Percentiles rank a stretch among this genome's conserved stretches.
These are phyloP conservation scores for Gremmenia infestans DNA, from an alignment of 2,329 filamentous ascomycete genomes.

Conservation along the genomic window DNA sequence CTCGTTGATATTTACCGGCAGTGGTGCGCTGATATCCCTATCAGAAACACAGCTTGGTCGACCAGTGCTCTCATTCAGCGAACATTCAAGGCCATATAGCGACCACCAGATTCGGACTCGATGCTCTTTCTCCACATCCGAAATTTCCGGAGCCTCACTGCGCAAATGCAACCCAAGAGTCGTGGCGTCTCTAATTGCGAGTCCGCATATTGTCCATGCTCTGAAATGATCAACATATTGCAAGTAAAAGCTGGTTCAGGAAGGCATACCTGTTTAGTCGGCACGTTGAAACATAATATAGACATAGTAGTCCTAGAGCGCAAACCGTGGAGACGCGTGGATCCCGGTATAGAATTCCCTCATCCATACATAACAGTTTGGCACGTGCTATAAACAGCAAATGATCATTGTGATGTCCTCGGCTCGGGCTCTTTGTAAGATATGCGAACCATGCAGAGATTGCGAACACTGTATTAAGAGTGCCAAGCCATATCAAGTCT, in stretches of 20 bases:
- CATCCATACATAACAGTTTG: conserved; percentile 17
- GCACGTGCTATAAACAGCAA: conserved; percentile 19
- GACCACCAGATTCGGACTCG: conserved; percentile 27
- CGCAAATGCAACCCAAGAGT: conserved; percentile 23
- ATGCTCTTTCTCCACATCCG: conserved; percentile 23
- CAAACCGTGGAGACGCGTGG: conserved; percentile 15
- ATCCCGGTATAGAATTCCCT: conserved; percentile 18
- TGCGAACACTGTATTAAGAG: conserved; percentile 23
- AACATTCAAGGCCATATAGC: conserved; percentile 24
- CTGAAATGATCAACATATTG: conserved; percentile 9
- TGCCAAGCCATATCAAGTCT: conserved; percentile 20
- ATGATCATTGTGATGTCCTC: conserved; percentile 17
- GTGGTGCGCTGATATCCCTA: conserved; percentile 23
- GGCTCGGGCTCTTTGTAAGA: conserved; percentile 8
- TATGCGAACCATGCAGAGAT: conserved; percentile 19
- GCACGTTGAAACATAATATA: conserved; percentile 23
- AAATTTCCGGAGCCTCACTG: conserved; percentile 15
- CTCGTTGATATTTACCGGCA: conserved; percentile 23
- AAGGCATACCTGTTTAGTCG: conserved; percentile 23
- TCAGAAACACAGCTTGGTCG: conserved; percentile 26
- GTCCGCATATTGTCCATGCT: conserved; percentile 24
- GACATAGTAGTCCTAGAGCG: conserved; percentile 18
- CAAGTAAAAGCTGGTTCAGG: background rate
- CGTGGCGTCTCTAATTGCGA: conserved; percentile 23
- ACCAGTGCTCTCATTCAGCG: conserved; percentile 22